Conservation (phyloP, 1,284 basidiomycete genomes). For the Cystobasidiaceae sp. region DNA sequence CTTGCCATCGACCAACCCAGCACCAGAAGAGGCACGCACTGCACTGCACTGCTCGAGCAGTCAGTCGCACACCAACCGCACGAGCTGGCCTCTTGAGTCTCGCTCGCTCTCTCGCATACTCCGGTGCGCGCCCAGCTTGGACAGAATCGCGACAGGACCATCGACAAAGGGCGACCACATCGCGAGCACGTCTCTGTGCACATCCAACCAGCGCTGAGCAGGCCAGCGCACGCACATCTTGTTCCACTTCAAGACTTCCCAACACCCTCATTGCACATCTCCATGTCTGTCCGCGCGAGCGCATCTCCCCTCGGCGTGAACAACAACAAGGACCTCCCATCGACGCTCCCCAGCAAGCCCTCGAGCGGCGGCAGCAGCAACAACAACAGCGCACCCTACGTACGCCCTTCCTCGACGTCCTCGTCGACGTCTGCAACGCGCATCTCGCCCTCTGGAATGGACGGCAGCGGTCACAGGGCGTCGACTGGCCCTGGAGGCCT, state of each 20-base stretch:
- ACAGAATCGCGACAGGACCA: neutral
- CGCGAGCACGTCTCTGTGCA: too few species aligned
- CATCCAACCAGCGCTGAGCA: too few species aligned
- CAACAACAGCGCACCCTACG: neutral
- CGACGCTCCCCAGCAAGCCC: too few species aligned
- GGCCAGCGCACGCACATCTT: neutral
- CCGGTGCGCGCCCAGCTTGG: slow-evolving; percentile 12
- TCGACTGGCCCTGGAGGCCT: neutral
- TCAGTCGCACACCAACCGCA: too few species aligned
- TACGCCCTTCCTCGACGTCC: neutral
- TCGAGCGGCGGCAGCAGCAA: neutral
- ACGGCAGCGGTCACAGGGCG: neutral
- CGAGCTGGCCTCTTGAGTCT: too few species aligned
- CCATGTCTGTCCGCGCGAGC: slow-evolving; percentile 11
- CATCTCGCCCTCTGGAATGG: neutral
- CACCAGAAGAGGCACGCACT: too few species aligned
- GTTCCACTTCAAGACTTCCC: neutral
- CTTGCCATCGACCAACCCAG: too few species aligned
- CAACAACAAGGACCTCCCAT: neutral
- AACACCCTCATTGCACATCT: too few species aligned
- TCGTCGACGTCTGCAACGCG: neutral
- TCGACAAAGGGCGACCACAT: too few species aligned
- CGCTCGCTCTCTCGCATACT: too few species aligned
- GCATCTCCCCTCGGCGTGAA: slow-evolving; percentile 2
- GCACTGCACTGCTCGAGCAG: too few species aligned